Conservation (phyloP, 164 flowering plant species). For the Vitis rupestris region DNA sequence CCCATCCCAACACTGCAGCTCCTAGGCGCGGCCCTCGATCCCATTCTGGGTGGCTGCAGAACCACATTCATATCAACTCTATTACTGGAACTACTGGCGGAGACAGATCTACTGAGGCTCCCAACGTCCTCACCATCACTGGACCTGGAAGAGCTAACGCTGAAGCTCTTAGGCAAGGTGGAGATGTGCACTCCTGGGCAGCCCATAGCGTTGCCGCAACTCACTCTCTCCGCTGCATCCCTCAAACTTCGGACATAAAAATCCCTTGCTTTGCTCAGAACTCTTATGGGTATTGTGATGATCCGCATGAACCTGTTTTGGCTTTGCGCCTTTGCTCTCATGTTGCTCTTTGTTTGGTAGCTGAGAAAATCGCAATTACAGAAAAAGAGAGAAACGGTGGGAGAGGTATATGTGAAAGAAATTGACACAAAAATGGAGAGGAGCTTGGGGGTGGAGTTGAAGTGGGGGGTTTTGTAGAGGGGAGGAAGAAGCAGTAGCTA, state of each 20-base stretch:
- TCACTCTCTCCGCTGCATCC: slow-evolving; percentile 14
- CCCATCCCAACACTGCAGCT: slow-evolving; percentile 66
- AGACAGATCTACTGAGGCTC: slow-evolving; percentile 59
- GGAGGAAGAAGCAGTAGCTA: not conserved
- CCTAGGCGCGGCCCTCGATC: slow-evolving; percentile 35
- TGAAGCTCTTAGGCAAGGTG: slow-evolving; percentile 53
- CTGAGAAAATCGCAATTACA: not conserved
- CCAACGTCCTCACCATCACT: slow-evolving; percentile 36
- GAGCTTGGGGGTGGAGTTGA: not conserved
- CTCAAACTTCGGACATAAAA: slow-evolving; percentile 51
- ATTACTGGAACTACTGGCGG: slow-evolving; percentile 28
- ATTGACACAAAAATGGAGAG: not conserved
- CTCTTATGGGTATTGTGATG: slow-evolving; percentile 40
- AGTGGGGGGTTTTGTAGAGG: not conserved
- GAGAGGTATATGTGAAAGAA: not conserved
- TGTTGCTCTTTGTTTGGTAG: not conserved
- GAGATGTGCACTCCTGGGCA: not conserved
- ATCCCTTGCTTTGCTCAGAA: slow-evolving; percentile 46
- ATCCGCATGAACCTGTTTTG: slow-evolving; percentile 39
- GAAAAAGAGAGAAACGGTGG: not conserved
- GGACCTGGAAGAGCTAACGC: slow-evolving; percentile 27
- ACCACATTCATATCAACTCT: slow-evolving; percentile 20
- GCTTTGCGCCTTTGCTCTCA: slow-evolving; percentile 16
- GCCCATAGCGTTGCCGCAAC: slow-evolving; percentile 11
- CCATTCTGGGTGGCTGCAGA: not conserved